These are phyloP conservation scores for Ceratocystis huliohia DNA, from an alignment of 2,329 filamentous ascomycete species.

Conservation along the genomic window DNA sequence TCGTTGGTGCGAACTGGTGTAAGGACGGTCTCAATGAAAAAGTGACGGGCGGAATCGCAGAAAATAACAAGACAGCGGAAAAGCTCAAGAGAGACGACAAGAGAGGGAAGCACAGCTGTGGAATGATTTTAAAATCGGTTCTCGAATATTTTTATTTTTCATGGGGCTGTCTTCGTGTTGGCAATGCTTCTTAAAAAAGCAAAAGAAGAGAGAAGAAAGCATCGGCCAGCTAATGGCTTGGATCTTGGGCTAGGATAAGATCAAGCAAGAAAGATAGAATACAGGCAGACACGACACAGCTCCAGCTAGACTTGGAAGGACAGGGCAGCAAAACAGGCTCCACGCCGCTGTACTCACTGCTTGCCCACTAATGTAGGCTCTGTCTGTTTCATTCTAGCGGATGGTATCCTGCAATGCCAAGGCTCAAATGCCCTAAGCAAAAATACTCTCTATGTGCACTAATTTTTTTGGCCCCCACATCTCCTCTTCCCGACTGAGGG, in stretches of 20 bases:
- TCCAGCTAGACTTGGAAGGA: too few species aligned
- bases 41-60: too few species aligned
- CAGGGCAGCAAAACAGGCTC: too few species aligned
- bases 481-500: not conserved
- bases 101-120: constrained; percentile 9
- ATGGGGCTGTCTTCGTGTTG: not conserved
- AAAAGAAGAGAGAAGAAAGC: not conserved
- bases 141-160: not conserved
- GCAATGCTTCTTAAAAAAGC: too few species aligned
- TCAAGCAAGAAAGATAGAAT: too few species aligned
- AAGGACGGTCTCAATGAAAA: not conserved
- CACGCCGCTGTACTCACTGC: too few species aligned
- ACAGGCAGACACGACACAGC: too few species aligned
- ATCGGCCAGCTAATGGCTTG: not conserved
- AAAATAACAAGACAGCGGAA: not conserved
- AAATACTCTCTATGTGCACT: not conserved
- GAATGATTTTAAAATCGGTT: not conserved
- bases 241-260: too few species aligned
- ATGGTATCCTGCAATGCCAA: not conserved
- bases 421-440: not conserved
- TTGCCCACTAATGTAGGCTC: too few species aligned
- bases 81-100: not conserved
- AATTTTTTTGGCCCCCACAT: not conserved
- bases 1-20: not conserved
- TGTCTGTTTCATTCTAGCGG: too few species aligned